Conservation (phyloP, 2,329 filamentous ascomycete species). For the Exophiala calicioides region DNA sequence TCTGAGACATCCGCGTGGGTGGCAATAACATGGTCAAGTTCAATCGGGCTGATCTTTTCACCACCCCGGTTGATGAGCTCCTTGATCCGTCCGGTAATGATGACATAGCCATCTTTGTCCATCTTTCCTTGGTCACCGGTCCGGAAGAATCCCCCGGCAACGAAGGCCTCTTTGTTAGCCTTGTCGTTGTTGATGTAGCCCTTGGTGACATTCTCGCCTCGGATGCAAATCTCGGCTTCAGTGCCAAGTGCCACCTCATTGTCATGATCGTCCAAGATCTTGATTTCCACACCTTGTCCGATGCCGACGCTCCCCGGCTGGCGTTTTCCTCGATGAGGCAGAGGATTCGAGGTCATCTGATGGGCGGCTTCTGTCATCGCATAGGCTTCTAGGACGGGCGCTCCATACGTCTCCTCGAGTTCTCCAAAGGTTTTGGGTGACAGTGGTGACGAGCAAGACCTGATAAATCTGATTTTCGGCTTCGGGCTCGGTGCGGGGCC, state of each 20-base stretch:
- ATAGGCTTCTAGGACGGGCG: slow-evolving; percentile 84
- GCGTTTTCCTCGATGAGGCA: slow-evolving; percentile 66
- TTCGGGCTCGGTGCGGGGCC: slow-evolving; percentile 66
- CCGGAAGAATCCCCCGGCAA: slow-evolving; percentile 76
- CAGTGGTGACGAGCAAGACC: slow-evolving; percentile 81
- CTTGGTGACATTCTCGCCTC: slow-evolving; percentile 78
- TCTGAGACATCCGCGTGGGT: slow-evolving; percentile 72
- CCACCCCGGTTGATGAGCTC: slow-evolving; percentile 87
- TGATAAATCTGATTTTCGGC: slow-evolving; percentile 79
- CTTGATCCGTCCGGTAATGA: slow-evolving; percentile 90
- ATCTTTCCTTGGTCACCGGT: slow-evolving; percentile 84
- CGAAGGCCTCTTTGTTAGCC: slow-evolving; percentile 74
- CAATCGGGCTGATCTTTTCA: slow-evolving; percentile 86
- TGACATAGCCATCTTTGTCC: slow-evolving; percentile 77
- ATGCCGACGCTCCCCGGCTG: slow-evolving; percentile 81
- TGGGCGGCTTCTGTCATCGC: slow-evolving; percentile 85
- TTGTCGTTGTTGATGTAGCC: slow-evolving; percentile 81
- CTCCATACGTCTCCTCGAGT: slow-evolving; percentile 72
- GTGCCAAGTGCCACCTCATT: slow-evolving; percentile 66
- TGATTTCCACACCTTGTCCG: slow-evolving; percentile 79
- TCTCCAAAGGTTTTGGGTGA: slow-evolving; percentile 79
- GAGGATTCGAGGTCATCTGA: slow-evolving; percentile 57
- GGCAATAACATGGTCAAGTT: slow-evolving; percentile 80
- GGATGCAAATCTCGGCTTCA: slow-evolving; percentile 81
- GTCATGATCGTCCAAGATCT: slow-evolving; percentile 71